A percentile compares a stretch with the other conserved stretches of the same genome.
Evolutionary conservation across 2,329 filamentous ascomycete species (phyloP).

Genomic region (Parastagonospora nodorum): DNA sequence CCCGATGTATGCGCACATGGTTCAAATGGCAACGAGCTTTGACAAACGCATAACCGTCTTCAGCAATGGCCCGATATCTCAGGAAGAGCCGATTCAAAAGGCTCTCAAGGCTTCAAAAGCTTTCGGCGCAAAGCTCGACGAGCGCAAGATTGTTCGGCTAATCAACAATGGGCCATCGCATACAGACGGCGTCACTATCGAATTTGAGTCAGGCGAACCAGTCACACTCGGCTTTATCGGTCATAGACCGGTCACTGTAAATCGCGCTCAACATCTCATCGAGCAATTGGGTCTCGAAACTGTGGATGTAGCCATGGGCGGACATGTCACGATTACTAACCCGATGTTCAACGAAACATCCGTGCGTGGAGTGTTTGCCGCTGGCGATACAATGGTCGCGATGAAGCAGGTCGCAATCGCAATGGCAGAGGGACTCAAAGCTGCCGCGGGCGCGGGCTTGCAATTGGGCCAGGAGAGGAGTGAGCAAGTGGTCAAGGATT

Average conservation of each 20-base stretch:
- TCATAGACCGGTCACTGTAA: conserved; percentile 35
- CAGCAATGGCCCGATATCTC: conserved; percentile 25
- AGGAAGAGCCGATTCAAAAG: conserved; percentile 16
- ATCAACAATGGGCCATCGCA: conserved; percentile 35
- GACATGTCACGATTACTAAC: conserved; percentile 49
- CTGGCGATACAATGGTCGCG: conserved; percentile 53
- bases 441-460: conserved; percentile 28
- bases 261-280: conserved; percentile 35
- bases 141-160: conserved; percentile 27
- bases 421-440: conserved; percentile 37
- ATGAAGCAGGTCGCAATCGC: conserved; percentile 41
- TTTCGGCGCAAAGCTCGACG: conserved; percentile 30
- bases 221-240: conserved; percentile 35
- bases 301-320: conserved; percentile 47
- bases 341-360: conserved; percentile 57
- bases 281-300: conserved; percentile 42
- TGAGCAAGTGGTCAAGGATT: conserved; percentile 14
- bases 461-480: conserved; percentile 29
- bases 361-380: conserved; percentile 59
- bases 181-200: conserved; percentile 31
- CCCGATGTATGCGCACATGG: conserved; percentile 29
- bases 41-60: conserved; percentile 34
- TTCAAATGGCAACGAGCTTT: conserved; percentile 32
- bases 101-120: conserved; percentile 25
- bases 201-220: conserved; percentile 32